phyloP scores from a whole-genome alignment of 73 alveolate genomes.

The Tetrahymena thermophila region DNA sequence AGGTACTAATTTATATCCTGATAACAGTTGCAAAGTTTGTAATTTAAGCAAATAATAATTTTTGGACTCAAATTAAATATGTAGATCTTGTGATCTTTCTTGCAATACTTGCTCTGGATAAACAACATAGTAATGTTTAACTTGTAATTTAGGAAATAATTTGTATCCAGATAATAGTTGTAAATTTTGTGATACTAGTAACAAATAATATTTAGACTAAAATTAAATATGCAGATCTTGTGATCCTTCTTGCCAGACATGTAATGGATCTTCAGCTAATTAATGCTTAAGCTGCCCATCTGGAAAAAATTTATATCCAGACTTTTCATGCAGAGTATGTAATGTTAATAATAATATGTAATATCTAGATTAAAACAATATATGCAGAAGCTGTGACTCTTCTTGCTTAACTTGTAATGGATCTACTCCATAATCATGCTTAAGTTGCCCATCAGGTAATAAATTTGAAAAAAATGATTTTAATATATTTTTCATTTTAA shows the following conservation, averaged over 20 bases:
- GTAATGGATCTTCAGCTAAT: neutral
- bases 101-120: neutral
- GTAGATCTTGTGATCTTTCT: neutral
- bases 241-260: neutral
- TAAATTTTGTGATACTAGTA: neutral
- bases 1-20: neutral
- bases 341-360: neutral
- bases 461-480: no score
- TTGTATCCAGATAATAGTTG: neutral
- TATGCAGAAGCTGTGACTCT: neutral
- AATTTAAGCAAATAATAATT: no score
- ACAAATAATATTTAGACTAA: neutral
- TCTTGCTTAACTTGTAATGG: neutral
- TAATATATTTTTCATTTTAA: no score
- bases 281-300: neutral
- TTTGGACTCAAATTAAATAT: neutral
- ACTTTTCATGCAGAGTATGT: neutral
- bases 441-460: neutral
- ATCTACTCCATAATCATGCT: neutral
- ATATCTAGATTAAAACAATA: neutral
- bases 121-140: neutral
- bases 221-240: neutral
- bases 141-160: neutral
- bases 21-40: neutral
- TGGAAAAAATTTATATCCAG: neutral